Evolutionary conservation across 2,329 filamentous ascomycete genomes (phyloP), one percentile per base, ranked within the genome.

Genomic region (Trichoderma sp.): DNA sequence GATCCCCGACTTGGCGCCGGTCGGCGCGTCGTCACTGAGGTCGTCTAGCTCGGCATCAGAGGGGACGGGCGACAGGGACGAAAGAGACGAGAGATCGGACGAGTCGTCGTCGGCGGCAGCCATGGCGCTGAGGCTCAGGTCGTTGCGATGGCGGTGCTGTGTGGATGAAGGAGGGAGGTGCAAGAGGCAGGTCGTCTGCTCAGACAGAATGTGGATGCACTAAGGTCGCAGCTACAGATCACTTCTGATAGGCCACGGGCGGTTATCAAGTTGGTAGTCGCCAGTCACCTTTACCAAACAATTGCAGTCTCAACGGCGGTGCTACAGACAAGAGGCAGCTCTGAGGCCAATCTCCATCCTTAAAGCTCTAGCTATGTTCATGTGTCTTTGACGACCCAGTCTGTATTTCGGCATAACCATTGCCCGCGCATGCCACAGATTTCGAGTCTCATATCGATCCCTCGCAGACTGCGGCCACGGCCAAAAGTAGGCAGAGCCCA

Each of bases 71-170:
- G 79, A 81, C 64, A 81, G 70, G 56, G 79, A 83, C 21, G 83
- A 84, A 60, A 84, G 72, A 41, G 85, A 87, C 52, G 87, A 88
- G 65, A 89, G 81, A 64, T 88, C 86, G 50, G 86, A 89, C 64
- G 84, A 87, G 68, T 88, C 85, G 74, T 87, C 84, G 71, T 85
- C 85, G 65, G 84, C 79, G 60, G 57, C 57, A 67, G 85, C 78
- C 84, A 87, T 87, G 74, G 43, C 61, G 65, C 74, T 81, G 71
- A 69, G 71, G 68, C 63, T 64, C 61, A 69, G 60, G 30, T 43
- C 48, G 54, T 34, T 41, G 63, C 59, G 65, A 39, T 67, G 67
- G 70, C 69, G 70, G 68, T 44, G 60, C 47, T 58, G 65, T 66
- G 69, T 68, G 69, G 68, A 69, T 64, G 60, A 71, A 70, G 71